phyloP scores from a whole-genome alignment of 23 red algal genomes.

The Gracilariopsis chorda region DNA sequence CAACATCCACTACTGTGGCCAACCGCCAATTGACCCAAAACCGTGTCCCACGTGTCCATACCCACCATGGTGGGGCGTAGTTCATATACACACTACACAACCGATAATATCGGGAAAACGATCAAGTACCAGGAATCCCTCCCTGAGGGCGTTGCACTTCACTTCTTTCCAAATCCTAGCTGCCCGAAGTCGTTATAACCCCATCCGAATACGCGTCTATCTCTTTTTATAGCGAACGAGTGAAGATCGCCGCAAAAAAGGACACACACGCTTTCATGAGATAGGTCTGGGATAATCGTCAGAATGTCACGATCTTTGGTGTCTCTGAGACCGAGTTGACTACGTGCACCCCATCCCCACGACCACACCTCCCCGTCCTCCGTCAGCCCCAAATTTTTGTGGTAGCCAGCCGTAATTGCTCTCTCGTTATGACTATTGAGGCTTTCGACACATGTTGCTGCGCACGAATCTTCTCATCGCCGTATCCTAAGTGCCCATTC shows the following conservation, averaged over 20 bases:
- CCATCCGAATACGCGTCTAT: slow-evolving; percentile 86
- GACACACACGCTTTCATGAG: slow-evolving; percentile 29
- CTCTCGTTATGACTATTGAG: slow-evolving; percentile 13
- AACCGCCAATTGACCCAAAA: no score
- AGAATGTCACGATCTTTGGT: slow-evolving; percentile 68
- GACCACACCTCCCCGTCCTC: slow-evolving; percentile 73
- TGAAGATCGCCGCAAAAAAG: slow-evolving; percentile 89
- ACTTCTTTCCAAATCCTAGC: slow-evolving; percentile 73
- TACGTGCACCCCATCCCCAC: slow-evolving; percentile 98
- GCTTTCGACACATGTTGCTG: slow-evolving; percentile 58
- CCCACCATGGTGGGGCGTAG: no score
- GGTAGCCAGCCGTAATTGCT: slow-evolving; percentile 85
- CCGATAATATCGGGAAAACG: no score
- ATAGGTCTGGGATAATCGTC: slow-evolving; percentile 52
- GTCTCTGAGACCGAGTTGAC: slow-evolving; percentile 90
- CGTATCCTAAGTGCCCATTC: slow-evolving; percentile 88
- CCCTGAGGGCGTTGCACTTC: no score
- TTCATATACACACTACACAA: no score
- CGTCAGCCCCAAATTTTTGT: slow-evolving; percentile 82
- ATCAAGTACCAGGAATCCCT: no score
- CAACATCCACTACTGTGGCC: no score
- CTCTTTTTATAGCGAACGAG: slow-evolving; percentile 71
- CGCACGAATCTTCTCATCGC: slow-evolving; percentile 82
- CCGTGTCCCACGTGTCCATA: no score
- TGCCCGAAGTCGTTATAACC: slow-evolving; percentile 99